Base-by-base conservation (phyloP, 352 stramenopile genomes). In the Phytopythium boreale region DNA sequence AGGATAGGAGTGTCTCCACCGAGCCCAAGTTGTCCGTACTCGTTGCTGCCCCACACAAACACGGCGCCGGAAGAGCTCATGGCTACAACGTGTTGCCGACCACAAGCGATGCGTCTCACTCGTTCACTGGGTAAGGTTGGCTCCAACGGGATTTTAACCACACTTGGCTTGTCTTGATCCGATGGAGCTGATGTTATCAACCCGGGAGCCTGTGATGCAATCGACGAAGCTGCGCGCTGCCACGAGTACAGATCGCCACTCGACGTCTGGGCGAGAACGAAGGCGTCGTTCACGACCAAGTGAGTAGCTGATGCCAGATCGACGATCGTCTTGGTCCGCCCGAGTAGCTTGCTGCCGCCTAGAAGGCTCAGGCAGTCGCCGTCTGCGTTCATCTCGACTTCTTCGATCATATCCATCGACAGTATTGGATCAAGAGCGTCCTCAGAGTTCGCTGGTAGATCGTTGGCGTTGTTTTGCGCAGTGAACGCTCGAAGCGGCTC, bases 11-110 rank as follows among this genome's bases (percentile, higher is more conserved):
- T 17, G 22, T 47, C 20, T 11, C 47, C 26, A 27, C 74, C 67
- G 10, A 77, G 63, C 6, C 85, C 85, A 12, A 93, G 77, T 39
- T 93, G 85, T 0, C 85, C 85, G 49, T 88, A 80, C 17, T 84
- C 52, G 43, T 91, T 91, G 8, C 75, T 80, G 4, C 85, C 85
- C 82, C 82, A 93, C 7, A 70, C 64, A n/a, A 78, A 86, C 10
- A 89, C 68, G 10, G 36, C 59, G 19, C 76, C 75, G 10, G 61
- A 26, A 11, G 59, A 53, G 7, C 72, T 75, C 1, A 80, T 39
- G 1, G 57, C 61, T 1, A 89, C 17, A 0, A 74, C 68, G 47
- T 93, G 85, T 19, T 73, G 56, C 2, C 58, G 61, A 1, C 85
- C 85, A 53, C 80, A 90, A 1, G 70, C 65, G 7, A 92, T 61